phyloP scores from a whole-genome alignment of 1,139 yeast genomes.

The Yamadazyma membranifaciens region DNA sequence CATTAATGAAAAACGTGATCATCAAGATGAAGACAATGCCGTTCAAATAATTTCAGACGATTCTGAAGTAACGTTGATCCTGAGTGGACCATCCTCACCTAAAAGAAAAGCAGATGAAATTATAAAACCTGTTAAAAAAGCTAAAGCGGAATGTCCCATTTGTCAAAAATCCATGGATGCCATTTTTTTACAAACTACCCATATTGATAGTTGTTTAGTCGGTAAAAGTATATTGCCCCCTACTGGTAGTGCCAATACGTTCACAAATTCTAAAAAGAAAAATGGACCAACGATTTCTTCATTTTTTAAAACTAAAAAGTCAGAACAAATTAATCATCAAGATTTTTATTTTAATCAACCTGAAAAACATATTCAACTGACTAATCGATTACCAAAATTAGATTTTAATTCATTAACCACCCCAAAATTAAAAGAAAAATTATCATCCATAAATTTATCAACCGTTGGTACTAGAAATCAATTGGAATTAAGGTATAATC shows the following conservation, averaged over 20 bases:
- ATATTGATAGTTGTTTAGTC: slow-evolving; percentile 67
- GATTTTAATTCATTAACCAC: slow-evolving; percentile 62
- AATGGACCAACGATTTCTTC: slow-evolving; percentile 25
- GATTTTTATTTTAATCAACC: slow-evolving; percentile 34
- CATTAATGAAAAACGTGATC: neutral
- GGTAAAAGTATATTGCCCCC: slow-evolving; percentile 19
- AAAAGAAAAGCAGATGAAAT: slow-evolving; percentile 9
- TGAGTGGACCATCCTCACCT: slow-evolving; percentile 2
- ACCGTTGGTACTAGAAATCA: slow-evolving; percentile 61
- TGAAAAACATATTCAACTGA: slow-evolving; percentile 24
- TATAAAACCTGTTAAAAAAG: slow-evolving; percentile 3
- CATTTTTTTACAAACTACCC: slow-evolving; percentile 57
- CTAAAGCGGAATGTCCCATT: slow-evolving; percentile 63
- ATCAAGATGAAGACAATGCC: neutral
- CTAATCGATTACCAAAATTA: slow-evolving; percentile 51
- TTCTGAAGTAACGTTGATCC: neutral
- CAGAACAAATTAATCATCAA: slow-evolving; percentile 15
- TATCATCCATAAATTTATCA: slow-evolving; percentile 55
- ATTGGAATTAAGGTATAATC: slow-evolving; percentile 70
- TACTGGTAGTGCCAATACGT: neutral
- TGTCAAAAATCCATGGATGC: slow-evolving; percentile 60
- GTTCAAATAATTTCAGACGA: neutral
- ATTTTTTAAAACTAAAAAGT: slow-evolving; percentile 26
- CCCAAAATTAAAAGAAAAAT: slow-evolving; percentile 59
- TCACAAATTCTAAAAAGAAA: neutral